phyloP scores from a whole-genome alignment of 202 grass and related monocot species.

The Musa balbisiana region DNA sequence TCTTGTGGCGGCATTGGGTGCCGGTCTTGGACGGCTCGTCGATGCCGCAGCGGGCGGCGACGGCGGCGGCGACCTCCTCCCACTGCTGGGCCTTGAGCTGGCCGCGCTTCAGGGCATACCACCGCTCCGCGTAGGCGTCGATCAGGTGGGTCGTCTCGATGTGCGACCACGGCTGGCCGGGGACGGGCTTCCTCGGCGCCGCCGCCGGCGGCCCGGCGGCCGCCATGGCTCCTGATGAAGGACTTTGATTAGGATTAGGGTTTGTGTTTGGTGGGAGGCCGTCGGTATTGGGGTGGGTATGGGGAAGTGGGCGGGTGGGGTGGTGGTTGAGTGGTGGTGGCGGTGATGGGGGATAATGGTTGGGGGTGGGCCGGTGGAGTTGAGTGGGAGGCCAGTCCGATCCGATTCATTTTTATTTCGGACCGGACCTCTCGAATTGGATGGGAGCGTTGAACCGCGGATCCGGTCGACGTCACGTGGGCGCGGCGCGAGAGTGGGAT shows the following conservation, averaged over 20 bases:
- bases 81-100: constrained; percentile 98
- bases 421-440: not conserved
- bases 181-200: constrained; percentile 44
- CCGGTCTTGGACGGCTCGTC: constrained; percentile 49
- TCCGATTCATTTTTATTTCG: not conserved
- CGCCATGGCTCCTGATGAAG: constrained; percentile 6
- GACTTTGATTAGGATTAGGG: constrained; percentile 32
- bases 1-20: constrained; percentile 97
- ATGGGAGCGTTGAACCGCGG: not conserved
- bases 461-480: not conserved
- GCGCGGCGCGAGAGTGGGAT: not conserved
- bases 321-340: constrained; percentile 30
- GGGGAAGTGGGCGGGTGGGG: constrained; percentile 24
- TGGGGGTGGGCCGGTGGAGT: constrained; percentile 5
- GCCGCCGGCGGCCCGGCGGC: constrained; percentile 25
- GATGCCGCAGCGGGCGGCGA: constrained; percentile 43
- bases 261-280: constrained; percentile 15
- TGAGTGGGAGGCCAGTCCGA: not conserved
- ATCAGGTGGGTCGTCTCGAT: constrained; percentile 77
- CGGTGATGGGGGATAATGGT: constrained; percentile 29
- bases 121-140: constrained; percentile 80
- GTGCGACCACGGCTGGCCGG: constrained; percentile 81
- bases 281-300: constrained; percentile 19
- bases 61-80: constrained; percentile 65
- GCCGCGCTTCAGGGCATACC: constrained; percentile 55